Evolutionary conservation across 768 basidiomycete species (phyloP).

Genomic region (Stropharia rugosoannulata): DNA sequence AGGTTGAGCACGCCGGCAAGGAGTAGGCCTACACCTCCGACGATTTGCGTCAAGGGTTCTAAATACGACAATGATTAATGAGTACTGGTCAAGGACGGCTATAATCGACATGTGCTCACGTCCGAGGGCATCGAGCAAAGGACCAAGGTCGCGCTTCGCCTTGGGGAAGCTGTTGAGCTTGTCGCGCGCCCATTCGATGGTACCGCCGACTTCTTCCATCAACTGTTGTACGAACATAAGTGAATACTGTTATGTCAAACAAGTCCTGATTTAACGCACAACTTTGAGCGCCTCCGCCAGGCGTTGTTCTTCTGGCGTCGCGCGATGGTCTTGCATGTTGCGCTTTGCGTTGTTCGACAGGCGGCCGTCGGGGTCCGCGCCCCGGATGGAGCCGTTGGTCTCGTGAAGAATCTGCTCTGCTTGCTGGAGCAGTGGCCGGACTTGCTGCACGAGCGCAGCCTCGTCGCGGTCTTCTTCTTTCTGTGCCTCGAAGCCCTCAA

Average conservation of each 20-base stretch:
- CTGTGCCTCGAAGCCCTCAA: slow-evolving; percentile 31
- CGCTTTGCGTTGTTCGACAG: slow-evolving; percentile 32
- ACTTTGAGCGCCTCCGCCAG: slow-evolving; percentile 37
- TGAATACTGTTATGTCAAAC: background rate
- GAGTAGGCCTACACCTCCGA: slow-evolving; percentile 34
- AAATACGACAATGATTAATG: background rate
- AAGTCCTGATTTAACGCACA: slow-evolving; percentile 15
- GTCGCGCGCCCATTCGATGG: slow-evolving; percentile 36
- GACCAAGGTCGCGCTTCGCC: slow-evolving; percentile 36
- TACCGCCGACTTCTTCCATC: slow-evolving; percentile 35
- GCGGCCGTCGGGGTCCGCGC: slow-evolving; percentile 36
- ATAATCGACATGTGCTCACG: slow-evolving; percentile 21
- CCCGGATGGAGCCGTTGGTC: slow-evolving; percentile 33
- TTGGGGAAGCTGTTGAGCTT: slow-evolving; percentile 36
- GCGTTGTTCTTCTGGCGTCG: slow-evolving; percentile 35
- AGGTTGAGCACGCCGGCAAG: slow-evolving; percentile 35
- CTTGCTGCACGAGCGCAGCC: slow-evolving; percentile 30
- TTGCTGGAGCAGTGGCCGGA: slow-evolving; percentile 34
- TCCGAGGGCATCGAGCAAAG: slow-evolving; percentile 33
- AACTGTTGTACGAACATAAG: too few relatives aligned
- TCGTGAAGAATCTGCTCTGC: slow-evolving; percentile 37
- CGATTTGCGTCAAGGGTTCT: slow-evolving; percentile 38
- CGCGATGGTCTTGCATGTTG: slow-evolving; percentile 33
- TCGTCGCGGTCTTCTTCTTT: slow-evolving; percentile 37
- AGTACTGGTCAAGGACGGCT: background rate